Evolutionary conservation across 768 basidiomycete genomes (phyloP).

Genomic region (Artomyces pyxidatus): DNA sequence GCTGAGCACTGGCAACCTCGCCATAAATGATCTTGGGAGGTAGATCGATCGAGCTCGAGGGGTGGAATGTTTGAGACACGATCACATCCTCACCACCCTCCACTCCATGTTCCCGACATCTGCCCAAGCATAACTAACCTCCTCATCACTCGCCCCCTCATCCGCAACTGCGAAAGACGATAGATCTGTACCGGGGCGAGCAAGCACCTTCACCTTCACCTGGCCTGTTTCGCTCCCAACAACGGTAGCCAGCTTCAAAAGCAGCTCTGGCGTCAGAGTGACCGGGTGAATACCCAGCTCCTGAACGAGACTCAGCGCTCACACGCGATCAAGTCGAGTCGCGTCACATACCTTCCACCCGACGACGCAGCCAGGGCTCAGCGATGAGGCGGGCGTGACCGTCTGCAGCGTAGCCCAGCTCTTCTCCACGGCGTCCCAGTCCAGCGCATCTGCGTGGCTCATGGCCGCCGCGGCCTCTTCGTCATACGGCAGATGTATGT

Average conservation of each 20-base stretch:
- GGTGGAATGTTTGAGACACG: too few species aligned
- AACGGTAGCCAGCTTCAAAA: conserved; percentile 41
- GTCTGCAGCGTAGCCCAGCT: conserved; percentile 20
- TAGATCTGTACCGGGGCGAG: conserved; percentile 7
- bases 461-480: conserved; percentile 14
- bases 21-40: too few species aligned
- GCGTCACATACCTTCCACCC: conserved; percentile 27
- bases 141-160: conserved; percentile 9
- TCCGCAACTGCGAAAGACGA: conserved; percentile 8
- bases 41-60: too few species aligned
- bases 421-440: conserved; percentile 19
- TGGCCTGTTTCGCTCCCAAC: conserved; percentile 17
- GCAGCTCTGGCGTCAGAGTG: conserved; percentile 52
- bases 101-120: too few species aligned
- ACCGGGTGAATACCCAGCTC: conserved; percentile 48
- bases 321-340: neutral
- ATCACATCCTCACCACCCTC: too few species aligned
- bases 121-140: conserved; percentile 5
- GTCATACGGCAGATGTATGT: conserved; percentile 28
- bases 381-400: conserved; percentile 11
- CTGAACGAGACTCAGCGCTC: conserved; percentile 26
- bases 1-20: too few species aligned
- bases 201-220: conserved; percentile 16
- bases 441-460: conserved; percentile 17
- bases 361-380: conserved; percentile 19